Evolutionary conservation across 305 asterid species (phyloP).

Genomic region (Salvia sclarea): DNA sequence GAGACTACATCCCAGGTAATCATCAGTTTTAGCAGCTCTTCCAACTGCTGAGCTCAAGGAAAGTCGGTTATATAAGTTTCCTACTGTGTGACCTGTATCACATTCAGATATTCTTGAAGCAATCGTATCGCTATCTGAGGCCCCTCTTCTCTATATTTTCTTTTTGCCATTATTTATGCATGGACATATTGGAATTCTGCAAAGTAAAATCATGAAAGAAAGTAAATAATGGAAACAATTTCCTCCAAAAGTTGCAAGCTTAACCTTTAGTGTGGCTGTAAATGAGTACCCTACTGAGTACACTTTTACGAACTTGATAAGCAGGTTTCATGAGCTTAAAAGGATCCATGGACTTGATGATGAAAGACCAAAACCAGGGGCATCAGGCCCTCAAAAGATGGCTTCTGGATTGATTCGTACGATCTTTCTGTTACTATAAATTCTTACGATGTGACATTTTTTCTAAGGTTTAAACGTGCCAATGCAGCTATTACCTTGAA

Average conservation of each 20-base stretch:
- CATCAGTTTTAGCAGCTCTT: conserved; percentile 15
- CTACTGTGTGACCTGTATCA: not conserved
- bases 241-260: not conserved
- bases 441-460: not conserved
- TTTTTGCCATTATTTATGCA: not conserved
- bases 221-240: not conserved
- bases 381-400: conserved; percentile 86
- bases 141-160: not conserved
- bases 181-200: not conserved
- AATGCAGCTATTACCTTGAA: conserved; percentile 75
- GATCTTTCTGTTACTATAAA: conserved; percentile 26
- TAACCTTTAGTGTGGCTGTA: too few relatives aligned
- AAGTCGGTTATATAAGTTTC: not conserved
- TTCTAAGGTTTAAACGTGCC: conserved; percentile 12
- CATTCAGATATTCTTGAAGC: not conserved
- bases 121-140: not conserved
- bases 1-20: conserved; percentile 84
- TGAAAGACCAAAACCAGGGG: conserved; percentile 59
- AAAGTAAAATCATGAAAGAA: not conserved
- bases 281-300: not conserved
- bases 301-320: conserved; percentile 11
- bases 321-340: conserved; percentile 82
- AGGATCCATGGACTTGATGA: conserved; percentile 76
- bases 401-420: conserved; percentile 81
- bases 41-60: conserved; percentile 9